A percentile compares a stretch with the other conserved stretches of the same genome.
Evolutionary conservation across 2,329 filamentous ascomycete species (phyloP).

Genomic region (Fusarium sambucinum): DNA sequence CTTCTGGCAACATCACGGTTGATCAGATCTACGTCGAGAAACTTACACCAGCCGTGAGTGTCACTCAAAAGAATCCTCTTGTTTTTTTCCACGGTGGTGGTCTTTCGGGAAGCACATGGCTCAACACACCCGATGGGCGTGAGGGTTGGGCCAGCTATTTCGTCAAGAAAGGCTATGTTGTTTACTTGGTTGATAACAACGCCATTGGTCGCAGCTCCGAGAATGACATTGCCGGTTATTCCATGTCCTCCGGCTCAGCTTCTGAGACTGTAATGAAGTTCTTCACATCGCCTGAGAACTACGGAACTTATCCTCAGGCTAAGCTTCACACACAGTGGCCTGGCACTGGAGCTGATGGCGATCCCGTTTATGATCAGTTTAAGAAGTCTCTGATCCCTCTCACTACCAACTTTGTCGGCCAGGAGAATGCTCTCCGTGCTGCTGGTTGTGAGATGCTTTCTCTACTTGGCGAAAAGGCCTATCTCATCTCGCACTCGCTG

Average conservation of each 20-base stretch:
- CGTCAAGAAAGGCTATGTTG: constrained; percentile 20
- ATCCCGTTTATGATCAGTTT: constrained; percentile 32
- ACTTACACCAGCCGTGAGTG: background rate
- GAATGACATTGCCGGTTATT: constrained; percentile 11
- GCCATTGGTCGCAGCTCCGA: constrained; percentile 24
- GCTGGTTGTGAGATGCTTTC: constrained; percentile 38
- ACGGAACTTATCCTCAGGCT: constrained; percentile 28
- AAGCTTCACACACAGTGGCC: constrained; percentile 40
- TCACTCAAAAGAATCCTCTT: constrained; percentile 24
- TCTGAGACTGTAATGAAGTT: constrained; percentile 29
- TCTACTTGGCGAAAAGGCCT: constrained; percentile 30
- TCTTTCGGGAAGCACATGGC: constrained; percentile 36
- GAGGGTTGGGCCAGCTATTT: constrained; percentile 41
- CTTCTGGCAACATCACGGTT: constrained; percentile 31
- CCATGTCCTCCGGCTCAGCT: constrained; percentile 20
- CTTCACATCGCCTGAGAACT: constrained; percentile 32
- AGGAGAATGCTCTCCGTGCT: constrained; percentile 32
- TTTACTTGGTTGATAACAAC: constrained; percentile 33
- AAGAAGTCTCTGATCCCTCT: constrained; percentile 37
- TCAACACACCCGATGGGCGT: constrained; percentile 34
- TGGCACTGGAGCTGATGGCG: constrained; percentile 26
- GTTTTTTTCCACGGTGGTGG: constrained; percentile 41
- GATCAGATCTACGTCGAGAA: constrained; percentile 42
- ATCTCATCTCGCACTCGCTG: constrained; percentile 40
- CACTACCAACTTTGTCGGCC: constrained; percentile 26